Evolutionary conservation across 805 yeast species (phyloP), one percentile per base, ranked within the genome.

Genomic region (Alloascoidea hylecoeti): DNA sequence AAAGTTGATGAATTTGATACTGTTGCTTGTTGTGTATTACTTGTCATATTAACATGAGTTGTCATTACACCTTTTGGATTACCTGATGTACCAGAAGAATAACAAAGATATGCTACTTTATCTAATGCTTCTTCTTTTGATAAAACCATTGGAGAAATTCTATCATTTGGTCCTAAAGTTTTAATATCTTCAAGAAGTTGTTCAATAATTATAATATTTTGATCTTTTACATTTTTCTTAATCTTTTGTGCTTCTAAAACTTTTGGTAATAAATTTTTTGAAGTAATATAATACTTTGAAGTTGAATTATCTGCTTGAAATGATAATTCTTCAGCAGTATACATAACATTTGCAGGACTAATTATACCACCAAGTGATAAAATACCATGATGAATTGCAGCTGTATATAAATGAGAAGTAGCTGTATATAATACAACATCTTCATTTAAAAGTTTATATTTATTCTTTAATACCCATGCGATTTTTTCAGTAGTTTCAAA

Each of bases 11-110:
- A 18, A 16, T 34, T 4, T 2, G 36, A 12, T 4, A 18, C 30
- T 12, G 27, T 23, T 36, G 50, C 56, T 39, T 46, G 50, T 17
- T 44, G 35, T 2, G 54, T 47, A 39, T 63, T 63, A 17, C 66
- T 51, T 9, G 58, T 58, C 14, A 72, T 64, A 45, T 75, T 76
- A 36, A 52, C 54, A 45, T 80, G 86, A 18, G 71, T 64, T 43
- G 78, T 59, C 18, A 75, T 72, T 17, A 78, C 89, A 48, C 89
- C 89, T 60, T 81, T 82, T 43, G 89, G 84, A 34, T 76, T 70
- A 40, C 92, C 88, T n/a, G 82, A 75, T 16, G 84, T 76, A 37
- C 84, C 84, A 0, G 81, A 73, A 12, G 83, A 34, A 34, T 12
- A 34, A 18, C 36, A 34, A 5, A 34, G 36, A 18, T 34, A 34